Evolutionary conservation across 2,329 filamentous ascomycete species (phyloP), one percentile per base, ranked within the genome.

Genomic region (Septoria petroselini): DNA sequence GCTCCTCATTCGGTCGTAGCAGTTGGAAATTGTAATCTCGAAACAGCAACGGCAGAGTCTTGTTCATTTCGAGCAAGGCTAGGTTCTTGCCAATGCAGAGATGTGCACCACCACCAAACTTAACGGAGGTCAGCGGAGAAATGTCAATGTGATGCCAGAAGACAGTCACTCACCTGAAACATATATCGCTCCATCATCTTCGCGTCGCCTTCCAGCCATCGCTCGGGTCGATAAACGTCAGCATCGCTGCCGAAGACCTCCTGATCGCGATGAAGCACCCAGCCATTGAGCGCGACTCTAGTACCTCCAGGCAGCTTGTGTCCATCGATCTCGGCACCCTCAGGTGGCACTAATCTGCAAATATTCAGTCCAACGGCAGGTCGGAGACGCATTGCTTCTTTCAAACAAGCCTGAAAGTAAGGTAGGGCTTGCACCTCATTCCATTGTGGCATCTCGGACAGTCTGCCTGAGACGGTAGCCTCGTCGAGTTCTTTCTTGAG

Each of bases 401-500:
- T 78, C 6, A 82, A 65, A 44, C 78, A 79, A 1, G 78, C 79
- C 61, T 80, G 78, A 57, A 82, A 73, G 63, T 80, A 81, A 0
- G 73, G 67, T 1, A 82, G 66, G 3, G 58, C 61, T 54, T 80
- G 76, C 0, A 73, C 69, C 58, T 81, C 69, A 17, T 46, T 58
- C 60, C 60, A 65, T 33, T 58, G 53, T n/a, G 59, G 58, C 57
- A 61, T 59, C 25, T 48, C 57, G 5, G 58, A 61, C n/a, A 62
- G 54, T 31, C 43, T 51, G 17, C 58, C 60, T 3, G 37, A 39
- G 3, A 51, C 50, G 18, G 48, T 54, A 6, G 60, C 60, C 6
- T 54, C 50, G 0, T 55, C 53, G 0, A 73, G 70, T 34, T 76
- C 75, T 2, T 60, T 39, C 8, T 71, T 64, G 17, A 82, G 70